Evolutionary conservation across 345 rosid species (phyloP), one percentile per base, ranked within the genome.

Genomic region (Boechera retrofracta): DNA sequence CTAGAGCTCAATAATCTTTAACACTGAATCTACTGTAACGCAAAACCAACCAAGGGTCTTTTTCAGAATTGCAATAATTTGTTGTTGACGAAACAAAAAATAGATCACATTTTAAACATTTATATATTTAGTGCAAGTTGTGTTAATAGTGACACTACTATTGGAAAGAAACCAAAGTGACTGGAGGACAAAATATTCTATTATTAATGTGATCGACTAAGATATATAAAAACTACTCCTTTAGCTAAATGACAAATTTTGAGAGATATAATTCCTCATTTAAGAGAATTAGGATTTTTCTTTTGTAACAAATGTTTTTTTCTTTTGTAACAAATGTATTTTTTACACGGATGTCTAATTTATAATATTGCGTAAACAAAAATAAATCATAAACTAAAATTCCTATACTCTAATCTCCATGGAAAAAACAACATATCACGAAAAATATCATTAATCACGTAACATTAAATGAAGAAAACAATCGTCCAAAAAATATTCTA

Each of bases 111-210:
- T 67, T 67, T 49, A 49, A 67, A 51, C 63, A 59, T 59, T 59
- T 41, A 35, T 49, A 59, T 16, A 48, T 36, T 21, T 36, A 49
- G 61, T 75, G 73, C 74, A 76, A 68, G 79, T 16, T 76, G 79
- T 59, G 5, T 39, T 75, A 76, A 68, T 56, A 68, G 74, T 60
- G 74, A 67, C 74, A 49, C 54, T 38, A 49, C 79, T 49, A 59
- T 56, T 44, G 62, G 44, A 59, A 67, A 58, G 59, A 26, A 75
- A 49, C 48, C 42, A 67, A 49, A 75, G 44, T 36, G 53, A 67
- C 32, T 38, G 53, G 73, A 67, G 61, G 73, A 48, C 42, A 75
- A 36, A 67, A 36, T 47, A 47, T 67, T 21, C 7, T 45, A 44
- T 39, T 66, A 41, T 41, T 13, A 2, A 10, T 52, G n/a, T 31